Evolutionary conservation across 169 alveolate species (phyloP).

Genomic region (Eimeria sp.): DNA sequence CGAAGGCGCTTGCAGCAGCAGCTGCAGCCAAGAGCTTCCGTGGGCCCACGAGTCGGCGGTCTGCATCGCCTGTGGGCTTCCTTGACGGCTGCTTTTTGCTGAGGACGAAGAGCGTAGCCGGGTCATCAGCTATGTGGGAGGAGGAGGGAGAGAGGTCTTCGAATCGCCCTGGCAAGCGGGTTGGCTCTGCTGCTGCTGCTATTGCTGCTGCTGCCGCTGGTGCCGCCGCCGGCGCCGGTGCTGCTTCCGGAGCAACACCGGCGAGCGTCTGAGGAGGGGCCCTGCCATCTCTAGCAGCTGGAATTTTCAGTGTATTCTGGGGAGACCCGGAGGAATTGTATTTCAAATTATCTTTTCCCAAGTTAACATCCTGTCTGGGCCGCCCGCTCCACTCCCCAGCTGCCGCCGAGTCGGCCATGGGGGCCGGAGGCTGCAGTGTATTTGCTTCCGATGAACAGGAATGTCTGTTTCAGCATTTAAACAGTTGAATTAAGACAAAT

Average conservation of each 20-base stretch:
- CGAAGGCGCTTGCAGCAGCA: neutral
- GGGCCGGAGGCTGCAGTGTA: neutral
- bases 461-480: neutral
- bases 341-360: neutral
- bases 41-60: neutral
- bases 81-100: neutral
- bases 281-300: neutral
- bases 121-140: slow-evolving; percentile 25
- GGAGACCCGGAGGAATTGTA: neutral
- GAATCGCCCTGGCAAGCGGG: slow-evolving; percentile 28
- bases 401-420: slow-evolving; percentile 18
- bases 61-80: neutral
- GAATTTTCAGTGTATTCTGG: neutral
- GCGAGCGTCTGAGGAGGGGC: neutral
- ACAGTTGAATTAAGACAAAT: neutral
- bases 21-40: neutral
- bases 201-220: neutral
- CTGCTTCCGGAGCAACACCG: neutral
- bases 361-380: neutral
- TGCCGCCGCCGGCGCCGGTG: neutral
- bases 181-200: neutral
- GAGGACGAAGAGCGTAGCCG: slow-evolving; percentile 1
- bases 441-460: neutral
- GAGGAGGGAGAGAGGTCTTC: neutral
- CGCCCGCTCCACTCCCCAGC: neutral